Evolutionary conservation across 352 stramenopile genomes (phyloP).

Genomic region (Globisporangium nodosum): DNA sequence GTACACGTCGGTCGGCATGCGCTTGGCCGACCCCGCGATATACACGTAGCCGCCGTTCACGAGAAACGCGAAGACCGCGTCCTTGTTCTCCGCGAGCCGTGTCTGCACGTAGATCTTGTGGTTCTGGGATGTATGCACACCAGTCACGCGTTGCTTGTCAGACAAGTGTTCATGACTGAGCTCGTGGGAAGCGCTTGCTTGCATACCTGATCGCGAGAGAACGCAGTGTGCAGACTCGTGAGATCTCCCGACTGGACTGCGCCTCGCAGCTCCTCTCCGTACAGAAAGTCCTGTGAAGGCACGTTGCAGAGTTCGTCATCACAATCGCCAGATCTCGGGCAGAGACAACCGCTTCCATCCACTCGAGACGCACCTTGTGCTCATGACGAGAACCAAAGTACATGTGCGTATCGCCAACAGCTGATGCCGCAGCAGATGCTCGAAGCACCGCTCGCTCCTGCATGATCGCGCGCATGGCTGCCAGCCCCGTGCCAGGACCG

Average conservation of each 20-base stretch:
- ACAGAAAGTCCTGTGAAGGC: slow-evolving; percentile 78
- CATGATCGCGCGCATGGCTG: slow-evolving; percentile 86
- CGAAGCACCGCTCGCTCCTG: slow-evolving; percentile 71
- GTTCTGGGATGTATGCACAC: slow-evolving; percentile 18
- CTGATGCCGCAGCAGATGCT: slow-evolving; percentile 10
- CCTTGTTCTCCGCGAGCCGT: slow-evolving; percentile 76
- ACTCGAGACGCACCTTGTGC: slow-evolving; percentile 40
- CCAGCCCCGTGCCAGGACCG: slow-evolving; percentile 87
- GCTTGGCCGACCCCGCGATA: slow-evolving; percentile 88
- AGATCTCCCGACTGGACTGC: slow-evolving; percentile 50
- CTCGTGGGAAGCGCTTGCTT: no score
- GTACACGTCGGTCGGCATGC: slow-evolving; percentile 90
- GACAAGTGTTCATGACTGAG: neutral
- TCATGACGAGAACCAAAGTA: slow-evolving; percentile 89
- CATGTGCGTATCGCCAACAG: slow-evolving; percentile 35
- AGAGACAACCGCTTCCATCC: neutral
- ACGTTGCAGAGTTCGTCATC: slow-evolving; percentile 1
- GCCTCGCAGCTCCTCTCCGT: slow-evolving; percentile 63
- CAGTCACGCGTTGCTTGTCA: neutral
- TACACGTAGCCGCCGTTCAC: slow-evolving; percentile 70
- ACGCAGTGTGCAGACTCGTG: slow-evolving; percentile 78
- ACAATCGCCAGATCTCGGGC: neutral
- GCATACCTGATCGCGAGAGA: slow-evolving; percentile 83
- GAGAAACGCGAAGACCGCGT: slow-evolving; percentile 61
- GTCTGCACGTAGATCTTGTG: slow-evolving; percentile 92